Evolutionary conservation across 331 rosid genomes (phyloP), one percentile per base, ranked within the genome.

Genomic region (Acacia pycnantha): DNA sequence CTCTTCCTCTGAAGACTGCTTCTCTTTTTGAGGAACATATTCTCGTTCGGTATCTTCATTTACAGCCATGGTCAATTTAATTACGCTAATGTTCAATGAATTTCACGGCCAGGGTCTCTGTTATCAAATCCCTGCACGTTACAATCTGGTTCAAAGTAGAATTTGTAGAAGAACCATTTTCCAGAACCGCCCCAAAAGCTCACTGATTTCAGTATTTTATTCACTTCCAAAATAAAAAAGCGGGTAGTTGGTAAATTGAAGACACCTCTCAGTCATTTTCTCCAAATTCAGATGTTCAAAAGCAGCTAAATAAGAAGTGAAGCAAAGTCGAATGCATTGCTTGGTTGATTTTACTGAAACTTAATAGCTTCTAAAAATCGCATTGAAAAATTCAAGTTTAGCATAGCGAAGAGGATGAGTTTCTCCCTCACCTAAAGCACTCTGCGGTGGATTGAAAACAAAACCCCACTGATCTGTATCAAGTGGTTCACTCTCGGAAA

Each of bases 1-100:
- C 71, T 95, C 98, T 26, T 90, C 96, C 41, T 95, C 98, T 24
- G 99, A 68, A 6, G 90, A 90, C 72, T 85, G 86, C 81, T 95
- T 95, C 84, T 89, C 87, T 81, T 91, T 89, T 70, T 70, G 87
- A 22, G 92, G 90, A 48, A 66, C 74, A 69, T 62, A 73, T 16
- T 84, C 93, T 51, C 84, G 91, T 40, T 82, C 83, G 3, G 70
- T 56, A 61, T 71, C 89, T 76, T 84, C 90, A 43, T 71, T 83
- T 18, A 67, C 79, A 33, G 86, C 93, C 99, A 95, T 90, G 58
- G 61, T 75, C 84, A 72, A 79, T 73, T 51, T 65, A 46, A 73
- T 29, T 6, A 74, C 61, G 33, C 76, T 27, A 41, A 69, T n/a
- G 56, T 54, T 21, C 86, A 81, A 72, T 33, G 40, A 86, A 81